A percentile compares a stretch with the other conserved stretches of the same genome.
Evolutionary conservation across 139 green algal species (phyloP).

Genomic region (Microglena sp.): DNA sequence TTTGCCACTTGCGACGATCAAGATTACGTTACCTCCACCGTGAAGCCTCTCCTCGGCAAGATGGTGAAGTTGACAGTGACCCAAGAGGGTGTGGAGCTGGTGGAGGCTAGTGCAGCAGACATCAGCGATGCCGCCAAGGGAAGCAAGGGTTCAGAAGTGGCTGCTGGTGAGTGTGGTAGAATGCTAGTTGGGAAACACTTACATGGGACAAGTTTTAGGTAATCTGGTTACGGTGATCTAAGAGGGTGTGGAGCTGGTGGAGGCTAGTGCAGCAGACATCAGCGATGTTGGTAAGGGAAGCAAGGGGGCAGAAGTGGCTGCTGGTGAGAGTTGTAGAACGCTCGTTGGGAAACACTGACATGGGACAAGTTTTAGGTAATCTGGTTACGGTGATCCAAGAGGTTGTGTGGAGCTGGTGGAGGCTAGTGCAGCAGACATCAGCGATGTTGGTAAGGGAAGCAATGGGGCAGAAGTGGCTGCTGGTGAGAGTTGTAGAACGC

Average conservation of each 20-base stretch:
- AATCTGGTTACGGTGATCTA: conserved; percentile 27
- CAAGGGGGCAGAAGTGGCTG: no score
- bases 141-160: no score
- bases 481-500: no score
- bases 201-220: no score
- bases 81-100: conserved; percentile 22
- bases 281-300: neutral
- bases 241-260: conserved; percentile 21
- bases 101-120: conserved; percentile 2
- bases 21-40: conserved; percentile 23
- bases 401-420: conserved; percentile 20
- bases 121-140: neutral
- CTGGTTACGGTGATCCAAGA: conserved; percentile 27
- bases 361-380: no score
- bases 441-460: no score
- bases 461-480: no score
- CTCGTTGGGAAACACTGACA: no score
- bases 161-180: no score
- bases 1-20: conserved; percentile 73
- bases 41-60: conserved; percentile 45
- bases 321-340: no score
- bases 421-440: neutral
- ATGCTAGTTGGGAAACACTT: no score
- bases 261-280: conserved; percentile 1
- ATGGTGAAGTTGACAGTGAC: conserved; percentile 31